Evolutionary conservation across 371 early-diverging fungal species (phyloP), one percentile per base, ranked within the genome.

Genomic region (Mucor plumbeus): DNA sequence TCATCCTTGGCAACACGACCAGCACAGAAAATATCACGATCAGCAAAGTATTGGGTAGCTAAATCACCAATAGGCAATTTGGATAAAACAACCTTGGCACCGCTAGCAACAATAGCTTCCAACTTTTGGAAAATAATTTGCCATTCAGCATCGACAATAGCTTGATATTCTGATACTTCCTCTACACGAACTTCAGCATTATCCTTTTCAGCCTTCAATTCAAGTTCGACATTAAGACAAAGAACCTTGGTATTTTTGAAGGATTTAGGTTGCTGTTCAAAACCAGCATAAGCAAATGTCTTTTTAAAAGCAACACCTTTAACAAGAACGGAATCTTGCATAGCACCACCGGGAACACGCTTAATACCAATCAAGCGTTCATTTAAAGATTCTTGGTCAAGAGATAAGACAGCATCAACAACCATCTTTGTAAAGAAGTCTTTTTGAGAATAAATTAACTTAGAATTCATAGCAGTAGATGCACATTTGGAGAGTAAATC

Each of bases 21-120:
- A 55, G 99, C 99, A 80, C 99, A 99, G 87, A 99, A 99, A 73
- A 99, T 96, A 76, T 95, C 94, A 60, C 99, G 92, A 78, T 97
- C 99, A 66, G 99, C 99, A 90, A 99, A 99, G 89, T 99, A 99
- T 82, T 99, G 99, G 19, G 99, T 99, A 40, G 99, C 99, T 72
- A 99, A 88, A 81, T 99, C 99, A 73, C 99, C 99, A 74, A 99
- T 99, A 15, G 99, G 98, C 62, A 99, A 85, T 68, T 94, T 95
- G 72, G 99, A 98, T 26, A 99, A 85, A n/a, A 99, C 99, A 41
- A 99, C 99, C 84, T 98, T 97, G 71, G 99, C 99, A 62, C 99
- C 99, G 62, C 96, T 94, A 31, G 91, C 89, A 44, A 97, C 95
- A 75, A 99, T 98, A 56, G 93, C 94, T 70, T 99, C 99, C 41